These are phyloP conservation scores for Silene vulgaris DNA, from an alignment of 179 eudicot species.

Conservation along the genomic window DNA sequence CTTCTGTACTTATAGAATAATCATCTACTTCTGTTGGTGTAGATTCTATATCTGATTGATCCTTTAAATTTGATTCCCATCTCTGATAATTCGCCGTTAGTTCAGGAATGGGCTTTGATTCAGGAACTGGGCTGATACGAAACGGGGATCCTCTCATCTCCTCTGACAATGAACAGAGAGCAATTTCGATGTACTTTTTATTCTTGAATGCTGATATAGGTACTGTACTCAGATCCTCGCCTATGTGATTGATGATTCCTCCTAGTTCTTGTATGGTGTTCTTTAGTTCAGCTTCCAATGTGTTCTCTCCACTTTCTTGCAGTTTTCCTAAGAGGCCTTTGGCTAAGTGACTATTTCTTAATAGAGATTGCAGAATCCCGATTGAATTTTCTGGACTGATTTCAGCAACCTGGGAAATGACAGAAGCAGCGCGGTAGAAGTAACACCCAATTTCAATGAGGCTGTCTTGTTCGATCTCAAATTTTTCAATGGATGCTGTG, in stretches of 20 bases:
- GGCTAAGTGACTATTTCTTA: slow-evolving; percentile 36
- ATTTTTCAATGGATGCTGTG: slow-evolving; percentile 29
- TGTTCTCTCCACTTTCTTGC: slow-evolving; percentile 23
- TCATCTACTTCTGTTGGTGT: slow-evolving; percentile 15
- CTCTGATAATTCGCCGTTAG: slow-evolving; percentile 17
- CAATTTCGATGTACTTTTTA: slow-evolving; percentile 38
- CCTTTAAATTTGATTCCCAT: slow-evolving; percentile 10
- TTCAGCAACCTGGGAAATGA: slow-evolving; percentile 47
- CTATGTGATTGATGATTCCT: slow-evolving; percentile 48
- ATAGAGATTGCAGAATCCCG: slow-evolving; percentile 41
- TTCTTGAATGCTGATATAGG: slow-evolving; percentile 38
- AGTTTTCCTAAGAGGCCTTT: slow-evolving; percentile 34
- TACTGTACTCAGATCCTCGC: slow-evolving; percentile 52
- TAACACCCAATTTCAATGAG: slow-evolving; percentile 55
- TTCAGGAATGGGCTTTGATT: slow-evolving; percentile 17
- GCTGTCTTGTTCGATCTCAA: slow-evolving; percentile 35
- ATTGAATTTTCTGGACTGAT: slow-evolving; percentile 29
- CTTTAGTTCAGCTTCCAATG: slow-evolving; percentile 25
- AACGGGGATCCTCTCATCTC: slow-evolving; percentile 51
- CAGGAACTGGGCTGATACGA: slow-evolving; percentile 24
- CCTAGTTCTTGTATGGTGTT: slow-evolving; percentile 40
- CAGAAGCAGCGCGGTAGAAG: slow-evolving; percentile 49
- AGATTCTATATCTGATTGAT: slow-evolving; percentile 7
- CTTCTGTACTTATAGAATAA: slow-evolving; percentile 16
- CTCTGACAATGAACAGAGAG: slow-evolving; percentile 48